Evolutionary conservation across 2,329 filamentous ascomycete genomes (phyloP), one percentile per base, ranked within the genome.

Genomic region (Sporothrix luriei): DNA sequence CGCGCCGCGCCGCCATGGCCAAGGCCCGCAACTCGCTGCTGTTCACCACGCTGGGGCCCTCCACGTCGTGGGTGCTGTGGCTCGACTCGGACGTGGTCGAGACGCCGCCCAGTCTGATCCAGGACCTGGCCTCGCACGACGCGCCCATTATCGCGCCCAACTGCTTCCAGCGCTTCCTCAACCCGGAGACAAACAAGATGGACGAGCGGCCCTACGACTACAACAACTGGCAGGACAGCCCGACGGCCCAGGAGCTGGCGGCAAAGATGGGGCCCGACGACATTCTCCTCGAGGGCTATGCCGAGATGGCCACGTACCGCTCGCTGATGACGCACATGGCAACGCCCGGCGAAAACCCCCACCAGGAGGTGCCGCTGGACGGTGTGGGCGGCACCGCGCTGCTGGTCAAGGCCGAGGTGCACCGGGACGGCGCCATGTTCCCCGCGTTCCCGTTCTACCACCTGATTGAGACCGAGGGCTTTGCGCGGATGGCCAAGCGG

Each of bases 371-470:
- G 66, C 85, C 89, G 55, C 85, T 99, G 10, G 95, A 99, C 78
- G 95, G 95, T 65, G 95, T 99, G 3, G 95, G 95, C 69, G 95
- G 95, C 48, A 96, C 94, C 0, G 92, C 94, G 1, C 82, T 99
- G 73, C 82, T 99, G 76, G 95, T 99, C 71, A 97, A 97, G 82
- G 95, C 94, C 1, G 94, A 98, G 71, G 95, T 99, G 29, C 95
- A 99, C 78, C 88, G 95, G 33, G 95, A 99, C 77, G 95, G 95
- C 24, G 94, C 95, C 78, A 99, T 98, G 94, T 99, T 99, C 82
- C 95, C 95, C 21, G 88, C 95, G 0, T 99, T 99, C 78, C 82
- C 94, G 3, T 99, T 99, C 78, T 98, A 97, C 78, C 91, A 99
- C 79, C 84, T 99, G 71, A 96, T 99, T 72, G 95, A 99, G 83